Evolutionary conservation across 2,329 filamentous ascomycete genomes (phyloP).

Genomic region (Penicillium sp.): DNA sequence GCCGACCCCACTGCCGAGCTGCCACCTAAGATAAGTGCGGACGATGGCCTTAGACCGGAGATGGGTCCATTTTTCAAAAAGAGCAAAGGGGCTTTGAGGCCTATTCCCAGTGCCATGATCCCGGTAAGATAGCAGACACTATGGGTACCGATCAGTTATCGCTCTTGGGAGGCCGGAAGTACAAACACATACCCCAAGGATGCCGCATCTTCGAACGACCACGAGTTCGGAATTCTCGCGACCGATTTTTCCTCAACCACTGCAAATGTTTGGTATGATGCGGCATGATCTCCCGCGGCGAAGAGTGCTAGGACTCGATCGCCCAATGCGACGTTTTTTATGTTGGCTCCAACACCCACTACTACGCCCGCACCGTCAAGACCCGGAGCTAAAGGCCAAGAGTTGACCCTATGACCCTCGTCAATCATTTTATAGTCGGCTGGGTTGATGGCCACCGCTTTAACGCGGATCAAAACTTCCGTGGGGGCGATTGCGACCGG

Average conservation of each 20-base stretch:
- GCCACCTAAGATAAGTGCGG: constrained; percentile 39
- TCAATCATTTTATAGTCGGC: constrained; percentile 37
- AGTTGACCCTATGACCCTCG: constrained; percentile 25
- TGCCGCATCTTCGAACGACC: constrained; percentile 6
- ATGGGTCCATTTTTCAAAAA: constrained; percentile 27
- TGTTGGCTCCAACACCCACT: constrained; percentile 32
- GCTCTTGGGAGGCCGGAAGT: too few species aligned
- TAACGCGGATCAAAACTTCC: constrained; percentile 35
- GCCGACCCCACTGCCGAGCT: constrained; percentile 35
- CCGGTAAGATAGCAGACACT: constrained; percentile 9
- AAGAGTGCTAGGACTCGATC: constrained; percentile 4
- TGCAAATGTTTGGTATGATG: constrained; percentile 4
- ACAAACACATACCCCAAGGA: constrained; percentile 5
- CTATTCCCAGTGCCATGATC: constrained; percentile 9
- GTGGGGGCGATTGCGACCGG: constrained; percentile 5
- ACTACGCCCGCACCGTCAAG: constrained; percentile 37
- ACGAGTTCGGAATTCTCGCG: constrained; percentile 1
- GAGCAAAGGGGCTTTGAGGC: constrained; percentile 1
- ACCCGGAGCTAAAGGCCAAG: constrained; percentile 37
- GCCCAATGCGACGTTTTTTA: constrained; percentile 13
- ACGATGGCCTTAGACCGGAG: constrained; percentile 13
- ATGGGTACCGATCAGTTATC: not conserved
- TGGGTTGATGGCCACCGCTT: constrained; percentile 35
- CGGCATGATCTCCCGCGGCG: not conserved
- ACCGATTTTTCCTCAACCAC: constrained; percentile 2